phyloP scores from a whole-genome alignment of 2,329 filamentous ascomycete species.

The Microcyclosporella mali region DNA sequence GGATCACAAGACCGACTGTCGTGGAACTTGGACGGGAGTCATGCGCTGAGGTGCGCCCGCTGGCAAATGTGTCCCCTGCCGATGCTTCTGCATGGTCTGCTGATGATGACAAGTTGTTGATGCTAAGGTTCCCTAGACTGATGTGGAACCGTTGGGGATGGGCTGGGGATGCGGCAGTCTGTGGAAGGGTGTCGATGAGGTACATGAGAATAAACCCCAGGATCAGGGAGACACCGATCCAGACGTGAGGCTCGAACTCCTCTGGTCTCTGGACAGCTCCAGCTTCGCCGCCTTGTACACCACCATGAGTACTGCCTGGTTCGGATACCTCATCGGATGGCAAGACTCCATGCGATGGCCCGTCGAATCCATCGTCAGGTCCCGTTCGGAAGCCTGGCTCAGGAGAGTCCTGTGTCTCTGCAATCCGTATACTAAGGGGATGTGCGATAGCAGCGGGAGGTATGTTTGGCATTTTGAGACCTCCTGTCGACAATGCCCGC shows the following conservation, averaged over 20 bases:
- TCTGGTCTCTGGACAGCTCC: not conserved
- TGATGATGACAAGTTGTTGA: constrained; percentile 35
- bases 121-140: constrained; percentile 70
- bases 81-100: constrained; percentile 6
- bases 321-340: constrained; percentile 15
- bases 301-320: constrained; percentile 4
- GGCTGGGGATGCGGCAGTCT: constrained; percentile 52
- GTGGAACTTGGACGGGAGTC: constrained; percentile 39
- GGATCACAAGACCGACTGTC: constrained; percentile 90
- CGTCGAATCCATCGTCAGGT: constrained; percentile 27
- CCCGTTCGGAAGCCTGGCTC: constrained; percentile 20
- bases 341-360: constrained; percentile 8
- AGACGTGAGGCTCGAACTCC: constrained; percentile 57
- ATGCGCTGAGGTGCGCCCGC: constrained; percentile 5
- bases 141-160: constrained; percentile 71
- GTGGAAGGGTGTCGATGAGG: constrained; percentile 78
- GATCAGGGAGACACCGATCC: constrained; percentile 80
- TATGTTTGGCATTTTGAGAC: not conserved
- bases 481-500: constrained; percentile 3
- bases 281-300: not conserved
- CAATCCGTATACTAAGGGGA: not conserved
- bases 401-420: not conserved
- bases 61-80: constrained; percentile 13
- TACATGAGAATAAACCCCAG: constrained; percentile 95
- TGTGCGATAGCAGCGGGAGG: not conserved